Evolutionary conservation across 495 filamentous ascomycete species (phyloP).

Genomic region (Penicillium daleae): DNA sequence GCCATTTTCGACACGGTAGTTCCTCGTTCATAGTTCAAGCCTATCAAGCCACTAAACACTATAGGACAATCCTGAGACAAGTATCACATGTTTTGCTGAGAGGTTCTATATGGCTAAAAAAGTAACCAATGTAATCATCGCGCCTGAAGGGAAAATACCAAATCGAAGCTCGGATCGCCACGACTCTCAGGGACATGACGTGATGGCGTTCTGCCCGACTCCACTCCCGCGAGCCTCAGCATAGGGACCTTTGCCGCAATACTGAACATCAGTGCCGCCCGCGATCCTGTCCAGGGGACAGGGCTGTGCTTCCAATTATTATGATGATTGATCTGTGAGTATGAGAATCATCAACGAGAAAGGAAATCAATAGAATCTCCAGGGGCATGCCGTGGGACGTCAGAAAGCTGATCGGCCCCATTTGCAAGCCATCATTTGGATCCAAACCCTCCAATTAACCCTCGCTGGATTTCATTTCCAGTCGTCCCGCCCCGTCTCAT

Average conservation of each 20-base stretch:
- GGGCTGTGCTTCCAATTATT: background rate
- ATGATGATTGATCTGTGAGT: background rate
- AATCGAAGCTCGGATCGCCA: slow-evolving; percentile 26
- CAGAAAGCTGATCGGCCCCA: background rate
- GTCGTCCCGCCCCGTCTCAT: background rate
- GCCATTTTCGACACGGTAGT: background rate
- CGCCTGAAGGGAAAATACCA: background rate
- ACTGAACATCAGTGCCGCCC: too few species aligned
- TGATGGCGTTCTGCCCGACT: slow-evolving; percentile 14
- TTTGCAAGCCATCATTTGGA: background rate
- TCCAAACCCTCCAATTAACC: background rate
- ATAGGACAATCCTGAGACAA: background rate
- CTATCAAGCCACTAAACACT: background rate
- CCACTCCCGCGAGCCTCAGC: slow-evolving; percentile 29
- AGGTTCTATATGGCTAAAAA: background rate
- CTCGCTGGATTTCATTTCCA: background rate
- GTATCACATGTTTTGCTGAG: too few species aligned
- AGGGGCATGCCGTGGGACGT: background rate
- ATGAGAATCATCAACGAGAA: background rate
- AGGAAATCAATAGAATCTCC: background rate
- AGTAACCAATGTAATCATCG: background rate
- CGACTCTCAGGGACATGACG: slow-evolving; percentile 26
- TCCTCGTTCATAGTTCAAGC: background rate
- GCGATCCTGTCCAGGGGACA: background rate
- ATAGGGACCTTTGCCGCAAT: background rate